A percentile compares a stretch with the other conserved stretches of the same genome.
Conservation (phyloP, 805 yeast genomes). For the Priceomyces fermenticarens region DNA sequence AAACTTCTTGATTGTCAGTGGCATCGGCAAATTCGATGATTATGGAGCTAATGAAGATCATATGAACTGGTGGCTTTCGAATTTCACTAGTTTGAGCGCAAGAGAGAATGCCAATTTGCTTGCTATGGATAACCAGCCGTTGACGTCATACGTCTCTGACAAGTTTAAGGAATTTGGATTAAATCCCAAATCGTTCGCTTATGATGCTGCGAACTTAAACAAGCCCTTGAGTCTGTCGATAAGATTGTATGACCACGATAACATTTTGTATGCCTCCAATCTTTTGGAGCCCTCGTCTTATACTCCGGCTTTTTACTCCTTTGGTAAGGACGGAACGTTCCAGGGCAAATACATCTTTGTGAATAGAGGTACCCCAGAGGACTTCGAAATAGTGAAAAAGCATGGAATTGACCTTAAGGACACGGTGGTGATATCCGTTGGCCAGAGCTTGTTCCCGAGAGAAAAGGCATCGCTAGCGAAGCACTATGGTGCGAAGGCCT, state of each 20-base stretch:
- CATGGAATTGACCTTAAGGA: slow-evolving; percentile 16
- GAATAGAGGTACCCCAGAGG: slow-evolving; percentile 28
- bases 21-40: slow-evolving; percentile 19
- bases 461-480: slow-evolving; percentile 16
- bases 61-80: slow-evolving; percentile 23
- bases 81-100: slow-evolving; percentile 24
- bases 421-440: slow-evolving; percentile 25
- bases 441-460: slow-evolving; percentile 17
- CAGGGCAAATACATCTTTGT: slow-evolving; percentile 25
- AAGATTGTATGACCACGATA: slow-evolving; percentile 19
- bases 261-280: slow-evolving; percentile 23
- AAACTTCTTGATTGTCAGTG: slow-evolving; percentile 42
- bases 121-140: slow-evolving; percentile 22
- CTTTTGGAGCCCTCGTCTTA: slow-evolving; percentile 19
- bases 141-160: slow-evolving; percentile 21
- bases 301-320: slow-evolving; percentile 31
- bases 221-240: slow-evolving; percentile 26
- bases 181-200: slow-evolving; percentile 14
- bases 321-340: slow-evolving; percentile 25
- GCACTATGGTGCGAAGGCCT: slow-evolving; percentile 21
- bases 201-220: slow-evolving; percentile 12
- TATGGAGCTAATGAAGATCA: slow-evolving; percentile 20
- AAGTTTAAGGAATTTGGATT: slow-evolving; percentile 28
- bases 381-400: slow-evolving; percentile 19
- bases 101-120: slow-evolving; percentile 18